A percentile compares a stretch with the other conserved stretches of the same genome.
Conservation (phyloP, 345 rosid genomes). For the Passiflora organensis region DNA sequence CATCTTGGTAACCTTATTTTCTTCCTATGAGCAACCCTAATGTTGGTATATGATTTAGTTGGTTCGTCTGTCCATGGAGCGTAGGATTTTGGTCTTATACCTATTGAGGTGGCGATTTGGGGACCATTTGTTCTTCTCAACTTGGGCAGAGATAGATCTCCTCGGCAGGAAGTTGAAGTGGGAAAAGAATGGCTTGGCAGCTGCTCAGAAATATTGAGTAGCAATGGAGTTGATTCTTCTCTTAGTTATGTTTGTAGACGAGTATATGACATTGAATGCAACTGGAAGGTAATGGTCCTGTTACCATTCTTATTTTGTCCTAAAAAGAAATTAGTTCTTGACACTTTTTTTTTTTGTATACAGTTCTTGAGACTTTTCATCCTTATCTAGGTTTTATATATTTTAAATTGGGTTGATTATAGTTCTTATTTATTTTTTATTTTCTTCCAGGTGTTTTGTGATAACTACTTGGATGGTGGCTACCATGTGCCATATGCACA, state of each 20-base stretch:
- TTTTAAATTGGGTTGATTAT: too few relatives aligned
- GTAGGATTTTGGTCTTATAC: slow-evolving; percentile 79
- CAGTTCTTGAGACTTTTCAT: too few relatives aligned
- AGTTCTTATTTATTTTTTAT: too few relatives aligned
- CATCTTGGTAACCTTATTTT: slow-evolving; percentile 6
- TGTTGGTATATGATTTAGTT: slow-evolving; percentile 14
- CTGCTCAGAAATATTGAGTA: slow-evolving; percentile 48
- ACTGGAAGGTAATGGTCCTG: slow-evolving; percentile 70
- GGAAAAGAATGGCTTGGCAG: slow-evolving; percentile 80
- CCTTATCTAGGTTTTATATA: too few relatives aligned
- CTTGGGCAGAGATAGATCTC: slow-evolving; percentile 27
- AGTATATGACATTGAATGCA: slow-evolving; percentile 67
- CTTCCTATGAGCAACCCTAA: neutral
- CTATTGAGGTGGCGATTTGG: slow-evolving; percentile 65
- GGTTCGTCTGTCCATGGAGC: slow-evolving; percentile 20
- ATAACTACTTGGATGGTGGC: slow-evolving; percentile 95
- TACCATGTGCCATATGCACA: slow-evolving; percentile 97
- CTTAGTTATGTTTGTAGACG: slow-evolving; percentile 66
- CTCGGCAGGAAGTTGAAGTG: slow-evolving; percentile 28
- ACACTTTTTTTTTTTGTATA: too few relatives aligned
- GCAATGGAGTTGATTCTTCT: slow-evolving; percentile 54
- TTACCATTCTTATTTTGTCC: neutral
- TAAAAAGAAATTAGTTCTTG: too few relatives aligned
- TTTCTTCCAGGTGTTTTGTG: slow-evolving; percentile 74
- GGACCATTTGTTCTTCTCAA: slow-evolving; percentile 89